Conservation (phyloP, 257 asterid species). For the Nicotiana noctiflora region DNA sequence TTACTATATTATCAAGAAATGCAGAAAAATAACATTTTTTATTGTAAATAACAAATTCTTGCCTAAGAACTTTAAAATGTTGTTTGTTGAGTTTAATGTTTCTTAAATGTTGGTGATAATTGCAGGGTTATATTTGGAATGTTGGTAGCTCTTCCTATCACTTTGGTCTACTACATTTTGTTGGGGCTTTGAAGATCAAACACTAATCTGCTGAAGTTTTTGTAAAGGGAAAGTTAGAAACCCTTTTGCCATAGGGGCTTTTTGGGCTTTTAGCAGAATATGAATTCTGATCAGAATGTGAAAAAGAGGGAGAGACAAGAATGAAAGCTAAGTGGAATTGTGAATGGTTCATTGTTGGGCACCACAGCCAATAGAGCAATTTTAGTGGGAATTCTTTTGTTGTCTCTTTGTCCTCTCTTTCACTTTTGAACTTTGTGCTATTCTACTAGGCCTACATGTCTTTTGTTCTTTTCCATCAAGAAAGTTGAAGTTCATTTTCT, state of each 20-base stretch:
- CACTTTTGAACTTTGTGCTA: conserved; percentile 18
- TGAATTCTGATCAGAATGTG: not conserved
- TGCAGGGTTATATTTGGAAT: conserved; percentile 95
- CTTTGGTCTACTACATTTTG: conserved; percentile 73
- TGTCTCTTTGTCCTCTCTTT: conserved; percentile 14
- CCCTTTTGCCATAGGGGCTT: conserved; percentile 24
- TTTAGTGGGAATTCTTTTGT: conserved; percentile 15
- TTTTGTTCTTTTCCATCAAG: conserved; percentile 31
- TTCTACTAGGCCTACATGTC: conserved; percentile 9
- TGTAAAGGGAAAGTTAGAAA: conserved; percentile 22
- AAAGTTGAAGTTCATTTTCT: conserved; percentile 25
- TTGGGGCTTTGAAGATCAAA: conserved; percentile 54
- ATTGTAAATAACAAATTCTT: too few relatives aligned
- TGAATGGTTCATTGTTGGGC: conserved; percentile 5
- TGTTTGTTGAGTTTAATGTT: too few relatives aligned
- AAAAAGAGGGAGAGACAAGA: not conserved
- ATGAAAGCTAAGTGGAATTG: conserved; percentile 10
- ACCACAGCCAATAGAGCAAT: conserved; percentile 8
- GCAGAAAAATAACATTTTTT: not conserved
- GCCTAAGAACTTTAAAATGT: too few relatives aligned
- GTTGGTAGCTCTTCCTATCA: conserved; percentile 85
- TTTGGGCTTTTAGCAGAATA: conserved; percentile 45
- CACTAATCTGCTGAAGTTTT: conserved; percentile 11
- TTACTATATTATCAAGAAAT: not conserved
- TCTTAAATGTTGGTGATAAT: not conserved